phyloP scores from a whole-genome alignment of 2,329 filamentous ascomycete genomes.

The Ampelomyces quisqualis region DNA sequence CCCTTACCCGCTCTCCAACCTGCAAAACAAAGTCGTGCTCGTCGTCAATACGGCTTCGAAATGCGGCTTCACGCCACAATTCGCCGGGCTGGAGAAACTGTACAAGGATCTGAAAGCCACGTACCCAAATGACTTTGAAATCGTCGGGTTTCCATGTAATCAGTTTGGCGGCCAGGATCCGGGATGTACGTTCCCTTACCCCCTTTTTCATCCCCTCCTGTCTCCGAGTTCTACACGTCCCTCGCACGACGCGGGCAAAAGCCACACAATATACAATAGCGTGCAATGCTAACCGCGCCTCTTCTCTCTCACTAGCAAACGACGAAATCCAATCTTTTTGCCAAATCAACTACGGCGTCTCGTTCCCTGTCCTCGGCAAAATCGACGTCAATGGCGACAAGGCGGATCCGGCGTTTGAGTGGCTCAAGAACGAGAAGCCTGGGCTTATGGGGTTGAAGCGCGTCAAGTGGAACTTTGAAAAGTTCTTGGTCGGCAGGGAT shows the following conservation, averaged over 20 bases:
- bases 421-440: constrained; percentile 69
- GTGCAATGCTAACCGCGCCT: too few relatives aligned
- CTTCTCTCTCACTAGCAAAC: too few relatives aligned
- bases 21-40: constrained; percentile 90
- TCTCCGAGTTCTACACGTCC: too few relatives aligned
- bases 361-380: constrained; percentile 89
- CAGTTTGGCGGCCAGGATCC: constrained; percentile 94
- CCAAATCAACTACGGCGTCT: constrained; percentile 90
- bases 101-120: constrained; percentile 73
- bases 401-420: constrained; percentile 78
- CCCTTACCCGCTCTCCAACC: constrained; percentile 67
- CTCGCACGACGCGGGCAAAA: too few relatives aligned
- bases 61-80: constrained; percentile 98
- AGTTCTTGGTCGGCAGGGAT: constrained; percentile 86
- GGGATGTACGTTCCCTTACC: constrained; percentile 48
- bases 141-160: constrained; percentile 98
- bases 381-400: constrained; percentile 83
- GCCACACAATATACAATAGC: too few relatives aligned
- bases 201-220: background rate
- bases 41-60: constrained; percentile 98
- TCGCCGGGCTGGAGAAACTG: constrained; percentile 83
- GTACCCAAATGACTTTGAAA: constrained; percentile 74
- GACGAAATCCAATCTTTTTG: constrained; percentile 69
- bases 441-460: constrained; percentile 85
- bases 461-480: constrained; percentile 99